phyloP scores from a whole-genome alignment of 2,329 filamentous ascomycete species.

The Fusarium transvaalense region DNA sequence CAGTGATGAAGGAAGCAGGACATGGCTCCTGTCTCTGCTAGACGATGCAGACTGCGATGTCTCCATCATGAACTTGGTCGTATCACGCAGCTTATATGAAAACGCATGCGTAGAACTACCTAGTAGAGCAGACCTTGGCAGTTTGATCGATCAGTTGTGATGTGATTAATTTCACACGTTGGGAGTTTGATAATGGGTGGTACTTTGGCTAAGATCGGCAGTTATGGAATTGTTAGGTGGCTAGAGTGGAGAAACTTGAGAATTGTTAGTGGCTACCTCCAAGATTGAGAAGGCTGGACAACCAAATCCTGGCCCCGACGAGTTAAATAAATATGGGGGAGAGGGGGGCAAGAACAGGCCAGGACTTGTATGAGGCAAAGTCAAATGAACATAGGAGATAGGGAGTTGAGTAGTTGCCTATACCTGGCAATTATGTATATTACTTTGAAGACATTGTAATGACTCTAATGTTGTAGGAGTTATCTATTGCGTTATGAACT shows the following conservation, averaged over 20 bases:
- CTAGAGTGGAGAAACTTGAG: constrained; percentile 18
- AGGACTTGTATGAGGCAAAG: constrained; percentile 9
- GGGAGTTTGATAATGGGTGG: constrained; percentile 23
- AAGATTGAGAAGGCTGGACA: constrained; percentile 17
- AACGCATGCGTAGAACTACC: not conserved
- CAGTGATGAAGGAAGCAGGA: constrained; percentile 61
- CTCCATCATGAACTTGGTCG: constrained; percentile 29
- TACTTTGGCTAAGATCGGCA: constrained; percentile 35
- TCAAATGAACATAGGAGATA: not conserved
- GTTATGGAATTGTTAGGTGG: constrained; percentile 25
- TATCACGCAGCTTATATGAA: constrained; percentile 3
- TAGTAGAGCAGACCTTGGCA: not conserved
- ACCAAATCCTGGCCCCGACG: not conserved
- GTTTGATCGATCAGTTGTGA: constrained; percentile 18
- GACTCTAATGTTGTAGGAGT: not conserved
- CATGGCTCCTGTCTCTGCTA: constrained; percentile 13
- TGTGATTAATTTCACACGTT: constrained; percentile 21
- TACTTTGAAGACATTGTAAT: not conserved
- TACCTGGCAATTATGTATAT: not conserved
- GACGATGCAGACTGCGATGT: constrained; percentile 11
- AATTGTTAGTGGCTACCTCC: constrained; percentile 15
- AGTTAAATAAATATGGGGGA: constrained; percentile 22
- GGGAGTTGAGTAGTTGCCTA: not conserved
- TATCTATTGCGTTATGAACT: not conserved
- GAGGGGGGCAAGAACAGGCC: constrained; percentile 10